phyloP scores from a whole-genome alignment of 2,329 filamentous ascomycete species.

The Seiridium cupressi region DNA sequence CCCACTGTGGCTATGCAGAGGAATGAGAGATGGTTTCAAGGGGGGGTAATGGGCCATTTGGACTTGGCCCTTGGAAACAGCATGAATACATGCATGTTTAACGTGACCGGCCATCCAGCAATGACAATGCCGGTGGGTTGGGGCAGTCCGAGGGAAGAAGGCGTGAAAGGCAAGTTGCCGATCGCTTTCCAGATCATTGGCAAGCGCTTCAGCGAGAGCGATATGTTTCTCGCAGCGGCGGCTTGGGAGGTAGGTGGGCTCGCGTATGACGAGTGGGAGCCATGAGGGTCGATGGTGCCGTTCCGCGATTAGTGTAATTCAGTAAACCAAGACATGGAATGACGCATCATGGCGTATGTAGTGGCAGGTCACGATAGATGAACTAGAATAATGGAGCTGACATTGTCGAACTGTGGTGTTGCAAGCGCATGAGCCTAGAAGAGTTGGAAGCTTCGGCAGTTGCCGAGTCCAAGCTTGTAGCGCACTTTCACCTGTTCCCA shows the following conservation, averaged over 20 bases:
- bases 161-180: conserved; percentile 20
- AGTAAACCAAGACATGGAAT: background rate
- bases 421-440: too few species aligned
- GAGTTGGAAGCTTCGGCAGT: background rate
- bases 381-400: too few species aligned
- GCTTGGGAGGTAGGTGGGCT: conserved; percentile 28
- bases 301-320: background rate
- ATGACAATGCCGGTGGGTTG: conserved; percentile 43
- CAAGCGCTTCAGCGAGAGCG: conserved; percentile 24
- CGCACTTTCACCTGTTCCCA: background rate
- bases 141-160: conserved; percentile 15
- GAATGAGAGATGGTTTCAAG: background rate
- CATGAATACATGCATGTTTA: conserved; percentile 45
- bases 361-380: too few species aligned
- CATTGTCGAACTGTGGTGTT: too few species aligned
- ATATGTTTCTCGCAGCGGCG: conserved; percentile 24
- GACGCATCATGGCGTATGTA: too few species aligned
- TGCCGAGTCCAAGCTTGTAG: background rate
- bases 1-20: conserved; percentile 20
- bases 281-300: background rate
- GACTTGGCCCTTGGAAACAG: conserved; percentile 40
- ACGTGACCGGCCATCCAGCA: conserved; percentile 48
- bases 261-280: conserved; percentile 22
- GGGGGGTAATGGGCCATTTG: conserved; percentile 1
- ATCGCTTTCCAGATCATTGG: conserved; percentile 31